Base-by-base conservation (phyloP, 768 basidiomycete genomes). In the Hygrocybe punicea region DNA sequence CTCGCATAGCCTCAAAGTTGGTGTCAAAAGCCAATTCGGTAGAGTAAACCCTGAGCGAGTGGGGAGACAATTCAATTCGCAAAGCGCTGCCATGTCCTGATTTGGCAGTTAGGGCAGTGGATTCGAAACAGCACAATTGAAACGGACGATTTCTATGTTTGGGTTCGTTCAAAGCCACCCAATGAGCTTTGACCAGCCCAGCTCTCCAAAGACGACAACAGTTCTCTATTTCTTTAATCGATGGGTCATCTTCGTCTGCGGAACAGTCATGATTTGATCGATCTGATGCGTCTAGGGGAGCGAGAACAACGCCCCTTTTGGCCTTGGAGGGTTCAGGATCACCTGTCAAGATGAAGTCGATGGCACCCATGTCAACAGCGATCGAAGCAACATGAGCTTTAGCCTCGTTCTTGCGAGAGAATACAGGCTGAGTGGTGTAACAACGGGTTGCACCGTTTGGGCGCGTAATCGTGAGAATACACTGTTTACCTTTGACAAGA, bases 391-490 rank as follows among this genome's bases (percentile, higher is more conserved):
- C 84, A 45, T 77, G 76, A 0, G 68, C 69, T 57, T 82, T 83
- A 0, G 86, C 86, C 11, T 85, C 84, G 37, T 60, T 70, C 60
- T 81, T 79, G 36, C 76, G 75, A 14, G 71, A 42, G 59, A 78
- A 81, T 2, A 65, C 44, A 13, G 75, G 69, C 23, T 79, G 74
- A 0, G 84, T 83, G 23, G 77, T 75, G 70, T 86, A 87, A 0
- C 81, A 79, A 45, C 84, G 75, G 4, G 69, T 69, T 2, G 67
- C 56, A 16, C 83, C 84, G 33, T 80, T 75, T 0, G 83, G 84
- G 19, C 79, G 81, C 1, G 75, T 81, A 56, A 87, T 80, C 1
- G 83, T 84, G 39, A 87, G 65, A 49, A 84, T 83, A 60, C 86
- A 86, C 53, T 81, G 79, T 63, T 81, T 84, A 58, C 65, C 84